phyloP scores from a whole-genome alignment of 495 filamentous ascomycete genomes.

The Penicillium odoratum region DNA sequence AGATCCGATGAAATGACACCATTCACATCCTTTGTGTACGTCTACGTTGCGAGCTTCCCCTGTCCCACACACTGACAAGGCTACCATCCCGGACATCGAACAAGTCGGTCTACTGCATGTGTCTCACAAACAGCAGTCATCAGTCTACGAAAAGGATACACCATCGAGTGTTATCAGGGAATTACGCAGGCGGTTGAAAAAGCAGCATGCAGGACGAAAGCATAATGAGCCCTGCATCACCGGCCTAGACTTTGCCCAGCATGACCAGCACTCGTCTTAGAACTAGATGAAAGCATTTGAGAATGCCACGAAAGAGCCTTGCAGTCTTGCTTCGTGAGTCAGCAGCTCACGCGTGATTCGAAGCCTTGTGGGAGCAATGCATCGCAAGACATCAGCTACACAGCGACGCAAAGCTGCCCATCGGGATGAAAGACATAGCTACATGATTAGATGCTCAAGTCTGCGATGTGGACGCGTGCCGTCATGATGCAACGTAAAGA shows the following conservation, averaged over 20 bases:
- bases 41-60: slow-evolving; percentile 1
- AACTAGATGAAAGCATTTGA: too few relatives aligned
- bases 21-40: background rate
- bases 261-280: too few relatives aligned
- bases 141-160: too few relatives aligned
- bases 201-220: too few relatives aligned
- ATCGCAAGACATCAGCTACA: background rate
- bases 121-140: too few relatives aligned
- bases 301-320: slow-evolving; percentile 1
- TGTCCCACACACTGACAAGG: background rate
- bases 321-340: background rate
- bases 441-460: background rate
- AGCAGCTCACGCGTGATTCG: slow-evolving; percentile 1
- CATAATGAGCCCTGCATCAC: too few relatives aligned
- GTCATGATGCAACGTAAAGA: slow-evolving; percentile 4
- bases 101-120: background rate
- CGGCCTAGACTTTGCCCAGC: too few relatives aligned
- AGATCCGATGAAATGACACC: slow-evolving; percentile 1
- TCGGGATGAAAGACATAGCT: background rate
- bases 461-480: background rate
- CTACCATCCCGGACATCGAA: background rate
- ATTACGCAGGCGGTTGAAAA: too few relatives aligned
- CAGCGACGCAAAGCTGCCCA: background rate
- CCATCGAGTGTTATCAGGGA: too few relatives aligned
- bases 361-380: background rate